Percentiles rank a stretch among this genome's conserved stretches.
These are phyloP conservation scores for Coemansia sp. DNA, from an alignment of 192 early-diverging fungal genomes.

Conservation along the genomic window DNA sequence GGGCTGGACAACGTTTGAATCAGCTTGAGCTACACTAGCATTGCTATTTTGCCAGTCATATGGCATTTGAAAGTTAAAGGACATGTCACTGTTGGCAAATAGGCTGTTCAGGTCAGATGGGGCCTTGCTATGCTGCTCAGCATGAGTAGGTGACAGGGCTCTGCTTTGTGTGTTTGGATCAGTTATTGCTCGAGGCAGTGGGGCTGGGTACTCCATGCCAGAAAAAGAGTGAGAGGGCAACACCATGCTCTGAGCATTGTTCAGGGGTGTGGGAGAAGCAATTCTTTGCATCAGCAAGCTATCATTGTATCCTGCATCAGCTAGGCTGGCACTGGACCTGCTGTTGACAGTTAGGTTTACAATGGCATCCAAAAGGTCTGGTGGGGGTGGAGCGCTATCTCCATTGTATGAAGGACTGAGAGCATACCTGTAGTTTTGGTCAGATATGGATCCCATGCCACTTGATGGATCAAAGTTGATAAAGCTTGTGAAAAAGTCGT, in stretches of 20 bases:
- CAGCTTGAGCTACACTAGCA: not conserved
- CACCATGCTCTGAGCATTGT: not conserved
- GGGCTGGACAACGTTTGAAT: not conserved
- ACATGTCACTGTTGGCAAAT: not conserved
- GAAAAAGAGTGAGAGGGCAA: not conserved
- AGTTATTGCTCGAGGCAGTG: not conserved
- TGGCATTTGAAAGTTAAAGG: conserved; percentile 27
- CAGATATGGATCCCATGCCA: not conserved
- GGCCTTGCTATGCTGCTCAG: not conserved
- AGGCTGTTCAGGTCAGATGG: not conserved
- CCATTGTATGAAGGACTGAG: not conserved
- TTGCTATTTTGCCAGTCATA: not conserved
- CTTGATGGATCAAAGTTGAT: conserved; percentile 15
- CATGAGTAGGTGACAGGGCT: not conserved
- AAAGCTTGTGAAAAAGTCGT: conserved; percentile 37
- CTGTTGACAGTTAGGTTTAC: conserved; percentile 34
- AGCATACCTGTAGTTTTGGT: not conserved
- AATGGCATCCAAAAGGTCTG: conserved; percentile 34
- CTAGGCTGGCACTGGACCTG: not conserved
- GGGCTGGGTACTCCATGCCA: not conserved
- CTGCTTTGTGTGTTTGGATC: not conserved
- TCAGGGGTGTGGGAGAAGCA: not conserved
- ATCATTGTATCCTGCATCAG: not conserved
- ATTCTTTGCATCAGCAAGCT: not conserved
- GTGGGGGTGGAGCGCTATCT: conserved; percentile 7